A percentile compares a stretch with the other conserved stretches of the same genome.
Conservation (phyloP, 805 yeast species). For the Komagataella populi region DNA sequence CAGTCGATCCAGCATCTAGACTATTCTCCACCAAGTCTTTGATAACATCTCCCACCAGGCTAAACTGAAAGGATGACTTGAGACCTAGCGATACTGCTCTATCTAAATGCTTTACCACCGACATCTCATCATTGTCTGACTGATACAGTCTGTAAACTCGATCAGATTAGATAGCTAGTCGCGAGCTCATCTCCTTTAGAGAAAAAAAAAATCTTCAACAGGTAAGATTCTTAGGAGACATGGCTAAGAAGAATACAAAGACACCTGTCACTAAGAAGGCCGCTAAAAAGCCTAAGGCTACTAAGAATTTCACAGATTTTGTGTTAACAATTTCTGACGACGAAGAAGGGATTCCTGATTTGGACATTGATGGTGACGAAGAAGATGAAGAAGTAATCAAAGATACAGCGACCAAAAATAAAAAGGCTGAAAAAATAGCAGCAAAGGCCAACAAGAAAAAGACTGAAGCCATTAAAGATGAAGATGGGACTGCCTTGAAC, state of each 20-base stretch:
- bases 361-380: conserved; percentile 27
- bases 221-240: neutral
- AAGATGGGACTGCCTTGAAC: conserved; percentile 43
- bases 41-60: conserved; percentile 22
- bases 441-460: conserved; percentile 12
- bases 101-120: neutral
- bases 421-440: conserved; percentile 7
- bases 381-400: conserved; percentile 14
- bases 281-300: neutral
- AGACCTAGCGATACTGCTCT: neutral
- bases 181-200: neutral
- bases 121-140: neutral
- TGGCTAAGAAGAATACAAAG: neutral
- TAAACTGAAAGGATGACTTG: neutral
- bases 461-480: conserved; percentile 18
- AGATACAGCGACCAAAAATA: conserved; percentile 11
- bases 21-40: conserved; percentile 41
- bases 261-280: neutral
- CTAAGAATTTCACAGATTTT: conserved; percentile 30
- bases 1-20: conserved; percentile 35
- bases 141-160: neutral
- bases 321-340: conserved; percentile 67
- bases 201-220: neutral
- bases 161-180: neutral
- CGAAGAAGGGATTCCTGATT: conserved; percentile 45